phyloP scores from a whole-genome alignment of 1,139 yeast species.

The Candida sanyaensis region DNA sequence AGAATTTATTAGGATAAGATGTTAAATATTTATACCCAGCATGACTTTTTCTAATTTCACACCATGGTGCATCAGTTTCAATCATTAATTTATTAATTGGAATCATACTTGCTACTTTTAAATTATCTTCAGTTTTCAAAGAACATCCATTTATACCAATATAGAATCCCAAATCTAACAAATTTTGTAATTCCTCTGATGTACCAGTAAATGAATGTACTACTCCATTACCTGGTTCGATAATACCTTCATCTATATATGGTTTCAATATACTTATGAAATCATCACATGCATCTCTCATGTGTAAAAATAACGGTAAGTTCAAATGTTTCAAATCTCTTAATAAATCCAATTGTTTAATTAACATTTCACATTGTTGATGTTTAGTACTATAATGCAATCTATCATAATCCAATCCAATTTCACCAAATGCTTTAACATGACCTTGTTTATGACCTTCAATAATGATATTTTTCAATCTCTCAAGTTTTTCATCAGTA shows the following conservation, averaged over 20 bases:
- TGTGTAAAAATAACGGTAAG: slow-evolving; percentile 83
- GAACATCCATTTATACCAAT: slow-evolving; percentile 95
- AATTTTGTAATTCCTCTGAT: slow-evolving; percentile 51
- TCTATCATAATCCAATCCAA: slow-evolving; percentile 92
- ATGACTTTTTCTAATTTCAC: slow-evolving; percentile 85
- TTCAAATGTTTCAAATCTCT: slow-evolving; percentile 40
- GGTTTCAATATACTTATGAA: slow-evolving; percentile 66
- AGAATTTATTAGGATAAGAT: slow-evolving; percentile 55
- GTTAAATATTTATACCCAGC: slow-evolving; percentile 64
- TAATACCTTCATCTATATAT: slow-evolving; percentile 43
- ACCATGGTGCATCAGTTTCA: slow-evolving; percentile 99
- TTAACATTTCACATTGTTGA: slow-evolving; percentile 68
- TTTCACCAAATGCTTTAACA: slow-evolving; percentile 85
- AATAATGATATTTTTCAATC: slow-evolving; percentile 50
- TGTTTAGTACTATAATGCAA: slow-evolving; percentile 70
- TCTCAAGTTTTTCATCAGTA: slow-evolving; percentile 39
- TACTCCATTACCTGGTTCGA: slow-evolving; percentile 55
- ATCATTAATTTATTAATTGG: slow-evolving; percentile 73
- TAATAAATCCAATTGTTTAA: slow-evolving; percentile 68
- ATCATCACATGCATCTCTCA: slow-evolving; percentile 86
- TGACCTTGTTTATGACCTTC: slow-evolving; percentile 51
- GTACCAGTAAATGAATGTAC: slow-evolving; percentile 96
- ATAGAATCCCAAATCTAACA: slow-evolving; percentile 62
- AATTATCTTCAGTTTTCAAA: slow-evolving; percentile 71
- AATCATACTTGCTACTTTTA: slow-evolving; percentile 61